These are phyloP conservation scores for Cladosporium oxysporum DNA, from an alignment of 2,329 filamentous ascomycete genomes.

Conservation along the genomic window DNA sequence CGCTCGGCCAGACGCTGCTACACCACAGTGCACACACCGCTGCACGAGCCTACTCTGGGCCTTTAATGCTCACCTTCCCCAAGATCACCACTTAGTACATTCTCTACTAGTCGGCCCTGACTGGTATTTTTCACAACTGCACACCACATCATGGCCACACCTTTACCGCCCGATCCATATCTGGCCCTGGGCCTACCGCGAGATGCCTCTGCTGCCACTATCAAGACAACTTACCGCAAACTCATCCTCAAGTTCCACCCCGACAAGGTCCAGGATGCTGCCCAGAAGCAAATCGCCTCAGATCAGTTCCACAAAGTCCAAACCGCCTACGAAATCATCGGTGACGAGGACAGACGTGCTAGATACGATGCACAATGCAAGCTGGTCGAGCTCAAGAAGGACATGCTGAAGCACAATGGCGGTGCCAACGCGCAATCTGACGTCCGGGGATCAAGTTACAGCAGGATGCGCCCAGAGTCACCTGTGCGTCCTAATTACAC, in stretches of 20 bases:
- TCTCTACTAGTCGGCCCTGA: not conserved
- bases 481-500: constrained; percentile 34
- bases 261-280: constrained; percentile 67
- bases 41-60: constrained; percentile 20
- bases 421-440: constrained; percentile 31
- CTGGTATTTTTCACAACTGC: constrained; percentile 26
- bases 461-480: constrained; percentile 35
- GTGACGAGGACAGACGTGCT: constrained; percentile 69
- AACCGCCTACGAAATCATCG: constrained; percentile 87
- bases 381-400: constrained; percentile 64
- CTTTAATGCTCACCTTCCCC: constrained; percentile 17
- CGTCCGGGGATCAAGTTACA: constrained; percentile 33
- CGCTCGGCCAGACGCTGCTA: constrained; percentile 13
- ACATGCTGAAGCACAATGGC: constrained; percentile 46
- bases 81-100: constrained; percentile 4
- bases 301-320: constrained; percentile 92
- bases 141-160: constrained; percentile 13
- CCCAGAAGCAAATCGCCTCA: constrained; percentile 74
- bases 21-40: constrained; percentile 20
- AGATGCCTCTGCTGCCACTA: constrained; percentile 71
- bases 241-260: constrained; percentile 81
- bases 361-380: constrained; percentile 78
- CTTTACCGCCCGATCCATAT: constrained; percentile 72
- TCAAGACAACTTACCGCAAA: constrained; percentile 91
- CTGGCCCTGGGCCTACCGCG: constrained; percentile 72